Base-by-base conservation (phyloP, 768 basidiomycete species). In the Mycena crocata region DNA sequence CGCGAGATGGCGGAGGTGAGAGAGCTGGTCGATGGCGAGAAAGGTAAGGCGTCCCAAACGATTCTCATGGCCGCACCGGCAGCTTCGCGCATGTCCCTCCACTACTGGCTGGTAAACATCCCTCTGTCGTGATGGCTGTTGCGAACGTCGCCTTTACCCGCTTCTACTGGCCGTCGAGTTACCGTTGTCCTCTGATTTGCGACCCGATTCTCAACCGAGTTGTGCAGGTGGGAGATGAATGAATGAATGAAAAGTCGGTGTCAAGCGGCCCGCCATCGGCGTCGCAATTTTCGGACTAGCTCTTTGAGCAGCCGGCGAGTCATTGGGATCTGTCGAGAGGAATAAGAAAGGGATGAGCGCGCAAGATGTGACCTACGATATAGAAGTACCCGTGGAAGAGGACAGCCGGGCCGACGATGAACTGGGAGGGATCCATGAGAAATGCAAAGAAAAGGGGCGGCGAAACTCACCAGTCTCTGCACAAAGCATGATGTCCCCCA, bases 141-240 rank as follows among this genome's bases (percentile, higher is more conserved):
- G 13, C 40, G 10, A 1, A 10, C 52, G 37, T 23, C 23, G 19
- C 40, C 34, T 32, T 59, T 10, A 34, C 30, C 45, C 51, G n/a
- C 51, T 54, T 54, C 51, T 35, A n/a, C 34, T 55, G 35, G 37
- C 26, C 35, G 35, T 55, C n/a, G 26, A n/a, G n/a, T n/a, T n/a
- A 9, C 26, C 26, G 37, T 13, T 31, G 56, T 31, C 23, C 19
- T 7, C 13, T 32, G 40, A 34, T 23, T 19, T 34, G 46, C 58
- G 17, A 60, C 34, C 58, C 58, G 46, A 60, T 60, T 60, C 58
- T 60, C 35, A 50, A 60, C 58, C 48, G 58, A 50, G 58, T 26
- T 21, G 34, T 28, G 35, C 26, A 48, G 48, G 48, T 37, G 35
- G 13, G 26, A n/a, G 34, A 55, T 28, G 54, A 21, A n/a, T n/a